Conservation (phyloP, 2,329 filamentous ascomycete genomes). For the Nothopassalora personata region DNA sequence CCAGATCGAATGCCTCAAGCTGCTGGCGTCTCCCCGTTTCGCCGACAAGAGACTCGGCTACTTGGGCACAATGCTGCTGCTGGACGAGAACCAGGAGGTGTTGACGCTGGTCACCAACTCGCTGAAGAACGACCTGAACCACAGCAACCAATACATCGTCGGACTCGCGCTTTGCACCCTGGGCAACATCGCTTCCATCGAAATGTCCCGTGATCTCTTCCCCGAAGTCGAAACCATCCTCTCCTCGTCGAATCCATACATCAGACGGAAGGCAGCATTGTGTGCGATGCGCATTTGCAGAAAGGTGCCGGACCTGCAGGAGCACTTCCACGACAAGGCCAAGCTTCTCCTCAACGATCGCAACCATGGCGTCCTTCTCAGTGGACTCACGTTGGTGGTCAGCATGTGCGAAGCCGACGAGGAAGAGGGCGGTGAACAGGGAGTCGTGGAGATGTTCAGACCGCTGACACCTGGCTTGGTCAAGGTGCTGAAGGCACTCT, state of each 20-base stretch:
- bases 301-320: constrained; percentile 94
- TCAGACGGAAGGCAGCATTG: constrained; percentile 91
- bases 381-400: constrained; percentile 82
- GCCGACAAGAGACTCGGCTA: constrained; percentile 96
- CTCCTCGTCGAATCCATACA: constrained; percentile 95
- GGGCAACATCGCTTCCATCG: constrained; percentile 93
- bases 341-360: constrained; percentile 81
- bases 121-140: constrained; percentile 91
- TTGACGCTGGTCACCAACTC: constrained; percentile 96
- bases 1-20: constrained; percentile 97
- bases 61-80: constrained; percentile 86
- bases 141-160: constrained; percentile 97
- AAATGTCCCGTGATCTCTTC: constrained; percentile 97
- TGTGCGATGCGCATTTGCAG: constrained; percentile 98
- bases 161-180: constrained; percentile 93
- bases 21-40: constrained; percentile 92
- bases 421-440: constrained; percentile 82
- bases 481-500: constrained; percentile 83
- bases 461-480: constrained; percentile 79
- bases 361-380: constrained; percentile 92
- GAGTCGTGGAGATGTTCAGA: constrained; percentile 84
- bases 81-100: constrained; percentile 98
- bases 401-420: constrained; percentile 95
- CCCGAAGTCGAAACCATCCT: constrained; percentile 89
- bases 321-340: constrained; percentile 94